A percentile compares a stretch with the other conserved stretches of the same genome.
phyloP scores from a whole-genome alignment of 345 rosid genomes.

The Eucalyptus polybractea region DNA sequence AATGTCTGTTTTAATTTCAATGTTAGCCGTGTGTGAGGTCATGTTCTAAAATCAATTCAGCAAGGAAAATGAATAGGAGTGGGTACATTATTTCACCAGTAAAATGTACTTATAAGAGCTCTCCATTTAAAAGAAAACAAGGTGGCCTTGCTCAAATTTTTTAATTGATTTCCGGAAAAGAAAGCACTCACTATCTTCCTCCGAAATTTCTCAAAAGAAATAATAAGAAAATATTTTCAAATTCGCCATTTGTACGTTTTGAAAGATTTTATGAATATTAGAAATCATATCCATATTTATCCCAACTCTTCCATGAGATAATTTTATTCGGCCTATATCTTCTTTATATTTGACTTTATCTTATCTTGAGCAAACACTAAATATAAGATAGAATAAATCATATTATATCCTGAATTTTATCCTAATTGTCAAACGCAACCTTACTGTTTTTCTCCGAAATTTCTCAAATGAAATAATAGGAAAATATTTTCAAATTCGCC shows the following conservation, averaged over 20 bases:
- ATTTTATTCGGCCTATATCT: fast-evolving
- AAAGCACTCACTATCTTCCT: neutral
- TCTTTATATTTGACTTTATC: too few species aligned
- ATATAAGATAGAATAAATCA: too few species aligned
- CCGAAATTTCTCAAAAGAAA: neutral
- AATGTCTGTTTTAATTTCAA: neutral
- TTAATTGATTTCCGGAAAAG: neutral
- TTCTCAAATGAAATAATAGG: too few species aligned
- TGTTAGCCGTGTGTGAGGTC: neutral
- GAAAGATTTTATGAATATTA: too few species aligned
- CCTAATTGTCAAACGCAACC: too few species aligned
- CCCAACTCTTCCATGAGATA: fast-evolving
- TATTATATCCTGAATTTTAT: too few species aligned
- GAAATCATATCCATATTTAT: too few species aligned
- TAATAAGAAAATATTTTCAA: too few species aligned
- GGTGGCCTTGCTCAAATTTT: neutral
- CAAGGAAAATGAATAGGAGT: neutral
- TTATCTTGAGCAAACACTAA: too few species aligned
- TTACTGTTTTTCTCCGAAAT: too few species aligned
- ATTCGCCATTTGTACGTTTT: too few species aligned
- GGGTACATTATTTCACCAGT: neutral
- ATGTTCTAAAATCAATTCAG: neutral
- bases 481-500: too few species aligned
- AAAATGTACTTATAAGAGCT: neutral
- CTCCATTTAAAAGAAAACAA: neutral